phyloP scores from a whole-genome alignment of 805 yeast genomes.

The Sugiyamaella marilandica region DNA sequence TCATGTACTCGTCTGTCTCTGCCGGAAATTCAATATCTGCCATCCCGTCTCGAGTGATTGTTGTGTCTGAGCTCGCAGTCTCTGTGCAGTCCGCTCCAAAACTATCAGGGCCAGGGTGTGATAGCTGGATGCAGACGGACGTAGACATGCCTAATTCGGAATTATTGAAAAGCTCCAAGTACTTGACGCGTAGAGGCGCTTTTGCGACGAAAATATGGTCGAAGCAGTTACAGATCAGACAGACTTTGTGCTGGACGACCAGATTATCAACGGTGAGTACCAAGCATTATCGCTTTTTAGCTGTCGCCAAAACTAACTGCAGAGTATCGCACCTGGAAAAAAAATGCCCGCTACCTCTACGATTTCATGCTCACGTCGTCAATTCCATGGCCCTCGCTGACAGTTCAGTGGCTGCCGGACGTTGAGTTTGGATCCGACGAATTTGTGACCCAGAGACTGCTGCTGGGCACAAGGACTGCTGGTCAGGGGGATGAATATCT shows the following conservation, averaged over 20 bases:
- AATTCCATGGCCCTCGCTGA: conserved; percentile 60
- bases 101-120: no score
- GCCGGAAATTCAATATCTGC: not conserved
- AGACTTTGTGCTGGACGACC: not conserved
- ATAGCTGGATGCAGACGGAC: no score
- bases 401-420: conserved; percentile 63
- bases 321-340: conserved; percentile 54
- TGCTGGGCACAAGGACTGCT: conserved; percentile 62
- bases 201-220: no score
- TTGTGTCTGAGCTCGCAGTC: no score
- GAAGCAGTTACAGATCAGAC: not conserved
- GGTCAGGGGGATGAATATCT: conserved; percentile 51
- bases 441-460: conserved; percentile 34
- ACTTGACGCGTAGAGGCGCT: no score
- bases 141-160: no score
- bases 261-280: not conserved
- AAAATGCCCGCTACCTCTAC: conserved; percentile 53
- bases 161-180: no score
- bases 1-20: not conserved
- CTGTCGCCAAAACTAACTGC: not conserved
- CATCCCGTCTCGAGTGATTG: not conserved
- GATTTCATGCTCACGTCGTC: conserved; percentile 49
- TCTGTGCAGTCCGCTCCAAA: no score
- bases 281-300: not conserved
- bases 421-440: conserved; percentile 29